A percentile compares a stretch with the other conserved stretches of the same genome.
Evolutionary conservation across 192 early-diverging fungal species (phyloP).

Genomic region (Podochytrium sp.): DNA sequence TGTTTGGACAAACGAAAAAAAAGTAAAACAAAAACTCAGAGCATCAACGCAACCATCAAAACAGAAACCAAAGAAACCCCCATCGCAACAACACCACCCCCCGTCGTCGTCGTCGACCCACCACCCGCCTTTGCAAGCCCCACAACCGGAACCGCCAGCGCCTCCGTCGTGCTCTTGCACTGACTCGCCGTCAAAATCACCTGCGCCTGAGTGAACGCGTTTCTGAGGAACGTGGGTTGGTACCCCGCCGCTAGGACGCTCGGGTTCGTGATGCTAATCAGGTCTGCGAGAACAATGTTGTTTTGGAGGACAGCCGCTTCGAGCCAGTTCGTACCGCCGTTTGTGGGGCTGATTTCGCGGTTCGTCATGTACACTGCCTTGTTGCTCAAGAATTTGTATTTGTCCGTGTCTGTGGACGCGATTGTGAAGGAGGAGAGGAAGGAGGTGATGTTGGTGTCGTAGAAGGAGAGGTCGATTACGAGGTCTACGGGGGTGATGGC

Average conservation of each 20-base stretch:
- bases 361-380: constrained; percentile 29
- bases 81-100: too few species aligned
- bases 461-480: constrained; percentile 37
- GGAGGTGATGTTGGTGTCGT: constrained; percentile 21
- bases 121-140: neutral
- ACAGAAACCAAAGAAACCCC: neutral
- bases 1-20: too few species aligned
- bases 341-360: constrained; percentile 13
- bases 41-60: too few species aligned
- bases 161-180: constrained; percentile 18
- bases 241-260: constrained; percentile 12
- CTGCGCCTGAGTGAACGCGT: constrained; percentile 23
- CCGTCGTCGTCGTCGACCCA: too few species aligned
- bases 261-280: constrained; percentile 29
- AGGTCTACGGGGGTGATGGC: constrained; percentile 35
- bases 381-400: constrained; percentile 45
- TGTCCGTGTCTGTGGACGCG: constrained; percentile 27
- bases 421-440: constrained; percentile 3
- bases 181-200: constrained; percentile 9
- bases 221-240: constrained; percentile 32
- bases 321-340: constrained; percentile 28
- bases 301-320: constrained; percentile 30
- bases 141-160: constrained; percentile 4
- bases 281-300: constrained; percentile 42
- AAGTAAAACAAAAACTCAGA: too few species aligned